phyloP scores from a whole-genome alignment of 2,329 filamentous ascomycete genomes.

The Leptographium procerum region DNA sequence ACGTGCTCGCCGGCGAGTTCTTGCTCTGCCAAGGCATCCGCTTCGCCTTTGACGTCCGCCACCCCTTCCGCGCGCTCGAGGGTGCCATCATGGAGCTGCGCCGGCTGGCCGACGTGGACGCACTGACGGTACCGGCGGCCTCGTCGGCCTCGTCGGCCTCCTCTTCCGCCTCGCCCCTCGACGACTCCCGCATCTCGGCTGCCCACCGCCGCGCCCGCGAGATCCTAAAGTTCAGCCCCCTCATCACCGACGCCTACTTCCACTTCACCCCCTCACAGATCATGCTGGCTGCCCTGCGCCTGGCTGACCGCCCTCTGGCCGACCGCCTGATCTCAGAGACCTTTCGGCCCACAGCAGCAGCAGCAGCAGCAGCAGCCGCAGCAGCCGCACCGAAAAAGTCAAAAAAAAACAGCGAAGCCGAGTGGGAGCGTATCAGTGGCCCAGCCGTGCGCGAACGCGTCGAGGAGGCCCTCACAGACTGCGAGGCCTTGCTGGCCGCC shows the following conservation, averaged over 20 bases:
- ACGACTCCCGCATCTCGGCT: slow-evolving; percentile 34
- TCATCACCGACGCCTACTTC: slow-evolving; percentile 93
- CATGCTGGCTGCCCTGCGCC: slow-evolving; percentile 68
- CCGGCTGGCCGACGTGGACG: slow-evolving; percentile 47
- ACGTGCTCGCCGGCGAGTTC: slow-evolving; percentile 85
- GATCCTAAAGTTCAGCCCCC: slow-evolving; percentile 64
- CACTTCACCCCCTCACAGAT: slow-evolving; percentile 92
- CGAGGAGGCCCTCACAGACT: slow-evolving; percentile 34
- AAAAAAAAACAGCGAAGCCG: slow-evolving; percentile 7
- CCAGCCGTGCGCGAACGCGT: slow-evolving; percentile 33
- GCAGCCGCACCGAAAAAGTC: neutral
- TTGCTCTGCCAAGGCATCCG: slow-evolving; percentile 82
- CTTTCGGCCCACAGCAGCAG: slow-evolving; percentile 20
- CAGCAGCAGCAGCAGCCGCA: slow-evolving; percentile 12
- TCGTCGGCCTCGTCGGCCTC: neutral
- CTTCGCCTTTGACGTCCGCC: slow-evolving; percentile 86
- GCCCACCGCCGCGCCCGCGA: slow-evolving; percentile 66
- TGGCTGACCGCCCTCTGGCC: slow-evolving; percentile 58
- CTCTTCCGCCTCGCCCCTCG: slow-evolving; percentile 4
- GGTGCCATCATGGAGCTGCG: slow-evolving; percentile 76
- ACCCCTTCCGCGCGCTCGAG: slow-evolving; percentile 80
- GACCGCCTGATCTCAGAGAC: slow-evolving; percentile 34
- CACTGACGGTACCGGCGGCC: slow-evolving; percentile 13
- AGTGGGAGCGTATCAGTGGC: slow-evolving; percentile 16
- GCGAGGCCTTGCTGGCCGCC: slow-evolving; percentile 41